Base-by-base conservation (phyloP, 257 asterid species). In the Gynochthodes officinalis region DNA sequence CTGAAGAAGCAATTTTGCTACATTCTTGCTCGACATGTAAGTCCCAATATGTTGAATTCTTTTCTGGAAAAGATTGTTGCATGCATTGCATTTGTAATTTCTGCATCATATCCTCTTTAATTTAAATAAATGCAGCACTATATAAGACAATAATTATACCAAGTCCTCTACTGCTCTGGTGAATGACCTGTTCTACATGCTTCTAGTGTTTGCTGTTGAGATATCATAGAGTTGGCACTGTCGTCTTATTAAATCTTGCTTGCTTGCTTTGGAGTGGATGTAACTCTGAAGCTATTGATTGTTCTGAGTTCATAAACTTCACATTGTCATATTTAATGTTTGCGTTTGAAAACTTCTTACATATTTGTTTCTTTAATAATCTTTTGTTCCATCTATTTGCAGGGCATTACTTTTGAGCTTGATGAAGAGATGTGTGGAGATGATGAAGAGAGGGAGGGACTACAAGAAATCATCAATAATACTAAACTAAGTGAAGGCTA, bases 1-100 rank as follows among this genome's bases (percentile, higher is more conserved):
- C 83, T 71, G 70, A 87, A 88, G 86, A 86, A 78, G 85, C 97
- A 95, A 76, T 89, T 92, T 70, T 86, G 97, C 75, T 95, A 85
- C 79, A 89, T 92, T 72, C 86, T 95, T 76, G 98, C 93, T 70
- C 96, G 98, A 52, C 97, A 95, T 77, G 97, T 91, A 85, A 84
- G 99, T 80, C 35, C 73, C 67, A 54, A 10, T 37, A 19, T 28
- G n/a, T 23, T 74, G 35, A n/a, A n/a, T 27, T 19, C 32, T 40
- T 75, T 28, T 61, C 54, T 64, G 52, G 52, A 3, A 8, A 65
- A 39, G 55, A 65, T 73, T 64, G 55, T 63, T 61, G 14, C 49
- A 27, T 19, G 2, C 4, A 12, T 72, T 50, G 53, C 57, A 15
- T 55, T 25, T 25, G 39, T 12, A 53, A 42, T 73, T 44, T 39